phyloP scores from a whole-genome alignment of 306 rosid species.

The Castanea mollissima region DNA sequence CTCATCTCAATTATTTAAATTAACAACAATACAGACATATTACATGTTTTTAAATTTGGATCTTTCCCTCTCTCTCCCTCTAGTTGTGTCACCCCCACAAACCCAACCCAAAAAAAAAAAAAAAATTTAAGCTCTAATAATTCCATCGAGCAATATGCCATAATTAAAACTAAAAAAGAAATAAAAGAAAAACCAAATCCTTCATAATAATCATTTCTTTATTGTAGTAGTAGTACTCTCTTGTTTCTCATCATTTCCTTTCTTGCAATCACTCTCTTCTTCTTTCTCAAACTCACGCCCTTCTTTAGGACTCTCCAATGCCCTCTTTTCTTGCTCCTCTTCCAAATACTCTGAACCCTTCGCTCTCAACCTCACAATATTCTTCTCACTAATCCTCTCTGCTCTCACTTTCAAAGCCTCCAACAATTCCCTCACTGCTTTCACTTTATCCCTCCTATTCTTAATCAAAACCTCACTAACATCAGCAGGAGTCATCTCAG shows the following conservation, averaged over 20 bases:
- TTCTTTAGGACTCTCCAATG: constrained; percentile 80
- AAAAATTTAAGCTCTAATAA: neutral
- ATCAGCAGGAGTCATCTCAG: constrained; percentile 90
- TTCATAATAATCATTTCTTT: constrained; percentile 14
- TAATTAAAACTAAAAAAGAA: neutral
- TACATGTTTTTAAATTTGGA: constrained; percentile 34
- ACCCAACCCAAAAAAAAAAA: constrained; percentile 10
- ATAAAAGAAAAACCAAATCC: neutral
- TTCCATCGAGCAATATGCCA: constrained; percentile 1
- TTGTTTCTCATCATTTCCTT: constrained; percentile 34
- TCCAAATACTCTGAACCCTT: constrained; percentile 23
- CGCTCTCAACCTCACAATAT: constrained; percentile 17
- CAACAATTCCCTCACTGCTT: constrained; percentile 55
- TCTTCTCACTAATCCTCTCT: constrained; percentile 40
- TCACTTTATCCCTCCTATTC: constrained; percentile 57
- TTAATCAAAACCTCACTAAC: constrained; percentile 88
- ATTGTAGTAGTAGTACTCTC: neutral
- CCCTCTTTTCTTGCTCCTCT: constrained; percentile 91
- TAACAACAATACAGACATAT: constrained; percentile 8
- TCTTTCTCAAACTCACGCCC: constrained; percentile 47
- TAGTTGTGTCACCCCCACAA: neutral
- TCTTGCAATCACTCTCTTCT: constrained; percentile 42
- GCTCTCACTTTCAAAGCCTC: constrained; percentile 57
- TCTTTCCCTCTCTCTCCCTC: neutral
- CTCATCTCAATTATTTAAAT: constrained; percentile 20